These are phyloP conservation scores for Dittrichia graveolens DNA, from an alignment of 129 eudicot species.

Conservation along the genomic window DNA sequence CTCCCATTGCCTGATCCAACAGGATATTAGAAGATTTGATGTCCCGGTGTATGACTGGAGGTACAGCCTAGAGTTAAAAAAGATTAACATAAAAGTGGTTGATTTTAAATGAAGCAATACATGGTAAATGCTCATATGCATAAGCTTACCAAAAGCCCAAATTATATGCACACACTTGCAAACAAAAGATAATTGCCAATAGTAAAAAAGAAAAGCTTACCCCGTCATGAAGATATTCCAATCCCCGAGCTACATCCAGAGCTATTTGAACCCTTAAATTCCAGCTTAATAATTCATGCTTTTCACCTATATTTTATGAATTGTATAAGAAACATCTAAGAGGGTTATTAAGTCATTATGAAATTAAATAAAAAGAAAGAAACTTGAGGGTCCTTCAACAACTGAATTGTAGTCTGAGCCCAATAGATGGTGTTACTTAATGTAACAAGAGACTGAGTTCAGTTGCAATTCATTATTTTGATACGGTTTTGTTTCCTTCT, in stretches of 20 bases:
- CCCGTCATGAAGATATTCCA: constrained; percentile 99
- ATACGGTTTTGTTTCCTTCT: background rate
- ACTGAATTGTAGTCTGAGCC: background rate
- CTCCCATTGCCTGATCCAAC: constrained; percentile 94
- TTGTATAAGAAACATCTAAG: background rate
- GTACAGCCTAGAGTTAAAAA: constrained; percentile 70
- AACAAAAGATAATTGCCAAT: constrained; percentile 9
- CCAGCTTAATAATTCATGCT: constrained; percentile 74
- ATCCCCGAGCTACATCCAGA: constrained; percentile 90
- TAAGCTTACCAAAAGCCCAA: constrained; percentile 7
- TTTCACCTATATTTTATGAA: constrained; percentile 45
- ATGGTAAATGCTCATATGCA: background rate
- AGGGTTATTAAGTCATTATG: background rate
- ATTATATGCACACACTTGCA: background rate
- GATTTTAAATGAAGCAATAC: background rate
- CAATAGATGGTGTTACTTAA: background rate
- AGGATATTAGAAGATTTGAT: constrained; percentile 91
- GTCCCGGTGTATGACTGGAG: constrained; percentile 96
- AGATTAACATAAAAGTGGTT: constrained; percentile 7
- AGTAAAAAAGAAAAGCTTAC: constrained; percentile 44
- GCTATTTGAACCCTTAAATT: constrained; percentile 82
- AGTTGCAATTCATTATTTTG: constrained; percentile 13
- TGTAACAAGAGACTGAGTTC: background rate
- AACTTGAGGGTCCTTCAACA: constrained; percentile 3
- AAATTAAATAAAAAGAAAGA: background rate